Evolutionary conservation across 345 rosid species (phyloP).

Genomic region (Kandelia obovata): DNA sequence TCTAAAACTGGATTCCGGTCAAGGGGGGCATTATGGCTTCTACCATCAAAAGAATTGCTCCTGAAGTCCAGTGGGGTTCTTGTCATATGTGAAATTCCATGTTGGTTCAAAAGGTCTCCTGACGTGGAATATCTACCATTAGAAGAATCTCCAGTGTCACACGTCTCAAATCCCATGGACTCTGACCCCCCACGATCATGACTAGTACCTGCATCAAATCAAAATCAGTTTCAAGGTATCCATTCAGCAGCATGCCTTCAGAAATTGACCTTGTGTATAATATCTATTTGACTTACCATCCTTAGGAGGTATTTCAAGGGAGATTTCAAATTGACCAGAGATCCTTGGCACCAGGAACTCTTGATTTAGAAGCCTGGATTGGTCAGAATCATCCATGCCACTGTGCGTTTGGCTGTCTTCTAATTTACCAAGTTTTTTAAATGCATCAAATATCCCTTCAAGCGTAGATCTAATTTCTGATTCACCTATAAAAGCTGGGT

Average conservation of each 20-base stretch:
- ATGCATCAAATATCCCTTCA: conserved; percentile 49
- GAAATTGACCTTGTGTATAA: conserved; percentile 36
- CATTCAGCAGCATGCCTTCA: conserved; percentile 32
- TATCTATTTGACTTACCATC: conserved; percentile 23
- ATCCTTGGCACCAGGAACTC: conserved; percentile 26
- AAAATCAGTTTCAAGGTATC: conserved; percentile 38
- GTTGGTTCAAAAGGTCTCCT: conserved; percentile 52
- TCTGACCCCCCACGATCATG: conserved; percentile 59
- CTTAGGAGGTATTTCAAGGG: conserved; percentile 29
- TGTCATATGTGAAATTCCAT: conserved; percentile 57
- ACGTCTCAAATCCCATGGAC: conserved; percentile 60
- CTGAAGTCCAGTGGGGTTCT: conserved; percentile 50
- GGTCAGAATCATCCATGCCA: conserved; percentile 53
- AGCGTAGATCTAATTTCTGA: conserved; percentile 48
- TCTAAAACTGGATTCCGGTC: conserved; percentile 34
- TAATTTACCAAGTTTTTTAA: conserved; percentile 37
- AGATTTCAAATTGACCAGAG: conserved; percentile 34
- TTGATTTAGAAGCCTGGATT: conserved; percentile 26
- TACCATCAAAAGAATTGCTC: conserved; percentile 66
- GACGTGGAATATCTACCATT: conserved; percentile 59
- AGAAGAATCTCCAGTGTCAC: conserved; percentile 63
- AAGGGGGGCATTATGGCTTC: conserved; percentile 39
- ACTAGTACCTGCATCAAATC: conserved; percentile 48
- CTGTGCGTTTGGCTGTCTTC: conserved; percentile 51
- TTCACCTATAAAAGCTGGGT: conserved; percentile 45